These are phyloP conservation scores for Aspergillus udagawae DNA, from an alignment of 2,329 filamentous ascomycete species.

Conservation along the genomic window DNA sequence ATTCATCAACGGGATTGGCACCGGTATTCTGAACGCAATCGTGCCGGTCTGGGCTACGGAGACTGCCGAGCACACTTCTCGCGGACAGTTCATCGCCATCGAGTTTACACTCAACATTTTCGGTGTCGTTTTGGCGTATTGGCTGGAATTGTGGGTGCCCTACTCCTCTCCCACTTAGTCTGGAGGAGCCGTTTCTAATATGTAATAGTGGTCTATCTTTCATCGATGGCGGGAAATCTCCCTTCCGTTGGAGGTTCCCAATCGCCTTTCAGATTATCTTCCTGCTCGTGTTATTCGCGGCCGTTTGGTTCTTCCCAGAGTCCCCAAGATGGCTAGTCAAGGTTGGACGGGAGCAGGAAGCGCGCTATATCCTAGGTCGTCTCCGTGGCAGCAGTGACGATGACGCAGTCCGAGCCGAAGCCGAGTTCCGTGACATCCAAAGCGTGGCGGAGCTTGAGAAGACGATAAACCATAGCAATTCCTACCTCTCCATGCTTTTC, in stretches of 20 bases:
- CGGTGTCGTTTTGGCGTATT: conserved; percentile 62
- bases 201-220: conserved; percentile 52
- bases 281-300: conserved; percentile 52
- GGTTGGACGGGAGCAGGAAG: conserved; percentile 62
- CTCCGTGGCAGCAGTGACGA: conserved; percentile 58
- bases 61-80: conserved; percentile 62
- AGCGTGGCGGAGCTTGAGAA: conserved; percentile 61
- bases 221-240: conserved; percentile 54
- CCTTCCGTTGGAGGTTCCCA: conserved; percentile 64
- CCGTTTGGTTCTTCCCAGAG: conserved; percentile 66
- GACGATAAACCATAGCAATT: conserved; percentile 48
- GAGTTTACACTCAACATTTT: conserved; percentile 73
- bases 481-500: conserved; percentile 64
- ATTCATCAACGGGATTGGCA: conserved; percentile 62
- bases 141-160: conserved; percentile 49
- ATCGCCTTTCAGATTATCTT: conserved; percentile 67
- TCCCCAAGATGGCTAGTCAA: conserved; percentile 59
- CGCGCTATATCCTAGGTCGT: conserved; percentile 60
- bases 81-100: conserved; percentile 66
- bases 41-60: conserved; percentile 70
- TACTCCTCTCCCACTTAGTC: too few relatives aligned
- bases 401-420: conserved; percentile 52
- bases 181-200: not conserved
- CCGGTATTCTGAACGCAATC: conserved; percentile 66
- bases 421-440: conserved; percentile 66